phyloP scores from a whole-genome alignment of 345 rosid genomes.

The Hibiscus trionum region DNA sequence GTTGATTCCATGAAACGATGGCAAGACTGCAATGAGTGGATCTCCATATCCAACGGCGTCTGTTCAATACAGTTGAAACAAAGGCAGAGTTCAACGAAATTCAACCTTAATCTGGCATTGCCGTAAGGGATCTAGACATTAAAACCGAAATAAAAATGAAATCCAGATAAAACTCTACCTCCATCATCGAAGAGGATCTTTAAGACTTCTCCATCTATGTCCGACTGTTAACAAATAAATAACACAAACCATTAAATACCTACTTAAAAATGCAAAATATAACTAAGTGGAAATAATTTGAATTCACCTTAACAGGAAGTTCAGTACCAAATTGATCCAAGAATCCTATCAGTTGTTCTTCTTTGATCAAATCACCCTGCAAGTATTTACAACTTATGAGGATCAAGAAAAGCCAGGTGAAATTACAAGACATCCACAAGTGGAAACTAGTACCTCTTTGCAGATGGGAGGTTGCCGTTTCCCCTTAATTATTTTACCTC shows the following conservation, averaged over 20 bases:
- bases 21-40: slow-evolving; percentile 78
- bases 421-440: neutral
- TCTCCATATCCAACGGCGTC: slow-evolving; percentile 84
- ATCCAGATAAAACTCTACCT: slow-evolving; percentile 42
- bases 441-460: slow-evolving; percentile 50
- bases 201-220: slow-evolving; percentile 79
- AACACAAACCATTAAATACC: slow-evolving; percentile 6
- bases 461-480: slow-evolving; percentile 61
- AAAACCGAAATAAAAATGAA: neutral
- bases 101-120: neutral
- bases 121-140: neutral
- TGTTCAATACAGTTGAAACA: slow-evolving; percentile 20
- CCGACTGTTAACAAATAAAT: slow-evolving; percentile 54
- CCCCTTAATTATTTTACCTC: slow-evolving; percentile 71
- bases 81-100: neutral
- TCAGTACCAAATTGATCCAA: slow-evolving; percentile 70
- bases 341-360: slow-evolving; percentile 88
- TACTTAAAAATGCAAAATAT: neutral
- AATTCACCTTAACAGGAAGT: slow-evolving; percentile 74
- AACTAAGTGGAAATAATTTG: slow-evolving; percentile 10
- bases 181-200: slow-evolving; percentile 77
- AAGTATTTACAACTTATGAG: neutral
- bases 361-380: slow-evolving; percentile 78
- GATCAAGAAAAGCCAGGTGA: neutral
- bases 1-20: slow-evolving; percentile 62